phyloP scores from a whole-genome alignment of 768 basidiomycete species.

The Pleurotus pulmonarius region DNA sequence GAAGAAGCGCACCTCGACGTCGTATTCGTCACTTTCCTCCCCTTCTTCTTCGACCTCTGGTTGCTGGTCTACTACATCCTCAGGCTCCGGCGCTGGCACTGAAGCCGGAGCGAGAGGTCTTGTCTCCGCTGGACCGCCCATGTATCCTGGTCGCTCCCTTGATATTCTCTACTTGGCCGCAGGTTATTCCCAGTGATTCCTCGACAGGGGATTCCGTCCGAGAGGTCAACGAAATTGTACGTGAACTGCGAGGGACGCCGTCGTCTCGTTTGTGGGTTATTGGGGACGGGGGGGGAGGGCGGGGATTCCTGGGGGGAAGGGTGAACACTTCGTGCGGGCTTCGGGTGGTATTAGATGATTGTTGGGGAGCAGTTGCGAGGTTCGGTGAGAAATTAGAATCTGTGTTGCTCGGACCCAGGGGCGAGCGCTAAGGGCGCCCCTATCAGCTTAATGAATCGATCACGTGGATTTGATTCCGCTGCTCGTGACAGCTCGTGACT shows the following conservation, averaged over 20 bases:
- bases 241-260: no score
- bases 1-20: conserved; percentile 9
- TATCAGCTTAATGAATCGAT: not conserved
- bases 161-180: no score
- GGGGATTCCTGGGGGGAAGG: not conserved
- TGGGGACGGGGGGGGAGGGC: not conserved
- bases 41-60: conserved; percentile 12
- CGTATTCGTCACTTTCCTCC: conserved; percentile 14
- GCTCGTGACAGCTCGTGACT: no score
- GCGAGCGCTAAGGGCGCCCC: not conserved
- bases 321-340: not conserved
- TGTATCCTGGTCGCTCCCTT: no score
- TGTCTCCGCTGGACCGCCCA: not conserved
- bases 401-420: not conserved
- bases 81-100: not conserved
- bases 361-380: not conserved
- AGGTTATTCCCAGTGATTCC: no score
- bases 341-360: not conserved
- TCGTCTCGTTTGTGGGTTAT: not conserved
- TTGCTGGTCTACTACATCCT: conserved; percentile 12
- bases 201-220: not conserved
- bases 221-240: no score
- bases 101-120: not conserved
- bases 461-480: not conserved
- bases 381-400: not conserved